phyloP scores from a whole-genome alignment of 768 basidiomycete genomes.

The Nevesoporus exiguus region DNA sequence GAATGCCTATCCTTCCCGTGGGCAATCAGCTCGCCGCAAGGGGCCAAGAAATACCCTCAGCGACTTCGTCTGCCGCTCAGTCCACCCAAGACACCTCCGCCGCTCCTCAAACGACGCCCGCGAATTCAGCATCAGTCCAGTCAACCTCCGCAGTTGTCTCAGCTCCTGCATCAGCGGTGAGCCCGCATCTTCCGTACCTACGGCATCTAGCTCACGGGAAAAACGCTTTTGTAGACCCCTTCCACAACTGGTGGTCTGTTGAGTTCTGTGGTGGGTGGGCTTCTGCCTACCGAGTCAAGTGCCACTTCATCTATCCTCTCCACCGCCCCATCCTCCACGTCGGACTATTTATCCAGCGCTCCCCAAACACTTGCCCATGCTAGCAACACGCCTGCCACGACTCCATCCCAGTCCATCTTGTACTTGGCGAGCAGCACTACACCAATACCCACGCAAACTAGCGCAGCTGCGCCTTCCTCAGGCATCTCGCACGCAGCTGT shows the following conservation, averaged over 20 bases:
- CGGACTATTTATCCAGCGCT: constrained; percentile 14
- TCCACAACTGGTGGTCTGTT: constrained; percentile 8
- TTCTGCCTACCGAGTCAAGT: constrained; percentile 18
- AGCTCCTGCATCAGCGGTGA: constrained; percentile 21
- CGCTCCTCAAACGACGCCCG: constrained; percentile 10
- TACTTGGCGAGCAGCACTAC: constrained; percentile 17
- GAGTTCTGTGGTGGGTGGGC: constrained; percentile 8
- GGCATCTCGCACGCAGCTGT: constrained; percentile 42
- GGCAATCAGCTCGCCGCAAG: not conserved
- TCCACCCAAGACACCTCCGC: constrained; percentile 12
- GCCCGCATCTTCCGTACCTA: not conserved
- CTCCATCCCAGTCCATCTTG: constrained; percentile 53
- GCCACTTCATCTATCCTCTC: constrained; percentile 17
- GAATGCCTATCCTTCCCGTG: constrained; percentile 33
- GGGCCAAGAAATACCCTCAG: constrained; percentile 4
- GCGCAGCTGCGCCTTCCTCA: constrained; percentile 26
- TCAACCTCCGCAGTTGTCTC: constrained; percentile 9
- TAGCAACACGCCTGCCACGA: constrained; percentile 32
- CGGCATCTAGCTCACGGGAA: constrained; percentile 1
- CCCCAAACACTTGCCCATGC: constrained; percentile 11
- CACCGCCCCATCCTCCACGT: constrained; percentile 15
- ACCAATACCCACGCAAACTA: constrained; percentile 23
- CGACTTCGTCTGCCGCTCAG: constrained; percentile 25
- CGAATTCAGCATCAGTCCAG: constrained; percentile 14
- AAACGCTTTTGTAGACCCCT: constrained; percentile 7